Conservation (phyloP, 441 rosid genomes). For the Eutrema salsugineum region DNA sequence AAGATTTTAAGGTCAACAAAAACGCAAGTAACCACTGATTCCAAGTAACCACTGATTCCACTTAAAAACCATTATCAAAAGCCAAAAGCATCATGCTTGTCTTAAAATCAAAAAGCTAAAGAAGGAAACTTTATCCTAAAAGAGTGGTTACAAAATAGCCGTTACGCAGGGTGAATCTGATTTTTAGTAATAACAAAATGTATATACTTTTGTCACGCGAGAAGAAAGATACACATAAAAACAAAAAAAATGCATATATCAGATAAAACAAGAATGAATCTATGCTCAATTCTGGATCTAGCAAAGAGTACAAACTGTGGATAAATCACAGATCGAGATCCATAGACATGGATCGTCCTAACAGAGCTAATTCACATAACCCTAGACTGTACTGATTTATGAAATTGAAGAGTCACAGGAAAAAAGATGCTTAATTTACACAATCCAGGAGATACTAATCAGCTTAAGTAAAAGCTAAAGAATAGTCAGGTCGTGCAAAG, state of each 20-base stretch:
- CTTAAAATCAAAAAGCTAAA: constrained; percentile 2
- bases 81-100: constrained; percentile 7
- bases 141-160: constrained; percentile 16
- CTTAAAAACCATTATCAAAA: background rate
- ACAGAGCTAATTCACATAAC: background rate
- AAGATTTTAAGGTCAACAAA: constrained; percentile 13
- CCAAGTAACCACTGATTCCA: background rate
- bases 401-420: background rate
- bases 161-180: constrained; percentile 18
- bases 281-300: constrained; percentile 19
- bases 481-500: background rate
- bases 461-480: background rate
- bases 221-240: background rate
- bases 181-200: background rate
- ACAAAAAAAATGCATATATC: background rate
- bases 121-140: constrained; percentile 12
- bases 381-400: background rate
- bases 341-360: background rate
- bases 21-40: background rate
- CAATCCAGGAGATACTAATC: background rate
- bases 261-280: background rate
- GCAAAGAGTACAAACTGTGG: background rate
- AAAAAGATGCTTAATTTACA: constrained; percentile 9
- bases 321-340: constrained; percentile 17
- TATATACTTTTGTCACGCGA: constrained; percentile 5